phyloP scores from a whole-genome alignment of 768 basidiomycete genomes.

The Cubamyces lactineus region DNA sequence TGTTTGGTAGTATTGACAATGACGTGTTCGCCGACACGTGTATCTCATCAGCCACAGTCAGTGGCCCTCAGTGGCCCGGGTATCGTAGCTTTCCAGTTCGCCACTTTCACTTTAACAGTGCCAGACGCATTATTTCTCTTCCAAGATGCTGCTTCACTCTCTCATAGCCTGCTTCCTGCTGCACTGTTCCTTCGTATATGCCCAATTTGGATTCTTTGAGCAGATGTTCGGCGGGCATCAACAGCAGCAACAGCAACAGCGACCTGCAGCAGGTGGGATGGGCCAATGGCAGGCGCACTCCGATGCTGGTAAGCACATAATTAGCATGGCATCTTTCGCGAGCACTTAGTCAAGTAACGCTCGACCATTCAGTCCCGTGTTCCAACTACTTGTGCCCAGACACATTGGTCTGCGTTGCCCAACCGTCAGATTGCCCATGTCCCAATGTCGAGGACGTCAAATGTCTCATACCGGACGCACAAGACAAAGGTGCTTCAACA shows the following conservation, averaged over 20 bases:
- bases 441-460: constrained; percentile 76
- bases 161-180: constrained; percentile 42
- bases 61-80: too few relatives aligned
- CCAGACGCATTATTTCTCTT: neutral
- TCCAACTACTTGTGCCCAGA: constrained; percentile 75
- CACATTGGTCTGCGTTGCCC: constrained; percentile 69
- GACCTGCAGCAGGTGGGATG: constrained; percentile 44
- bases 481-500: constrained; percentile 55
- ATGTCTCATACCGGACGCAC: constrained; percentile 70
- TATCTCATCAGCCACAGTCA: neutral
- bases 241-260: constrained; percentile 60
- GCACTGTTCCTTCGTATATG: constrained; percentile 36
- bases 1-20: constrained; percentile 27
- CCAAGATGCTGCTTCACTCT: constrained; percentile 22
- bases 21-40: constrained; percentile 21
- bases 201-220: constrained; percentile 81
- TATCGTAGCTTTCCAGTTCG: too few relatives aligned
- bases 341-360: neutral
- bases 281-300: constrained; percentile 68
- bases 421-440: constrained; percentile 75
- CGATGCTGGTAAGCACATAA: constrained; percentile 55
- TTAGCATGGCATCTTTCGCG: neutral
- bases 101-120: neutral
- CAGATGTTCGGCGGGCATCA: constrained; percentile 70
- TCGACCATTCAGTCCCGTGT: constrained; percentile 57